Evolutionary conservation across 2,329 filamentous ascomycete genomes (phyloP).

Genomic region (Fonsecaea nubica): DNA sequence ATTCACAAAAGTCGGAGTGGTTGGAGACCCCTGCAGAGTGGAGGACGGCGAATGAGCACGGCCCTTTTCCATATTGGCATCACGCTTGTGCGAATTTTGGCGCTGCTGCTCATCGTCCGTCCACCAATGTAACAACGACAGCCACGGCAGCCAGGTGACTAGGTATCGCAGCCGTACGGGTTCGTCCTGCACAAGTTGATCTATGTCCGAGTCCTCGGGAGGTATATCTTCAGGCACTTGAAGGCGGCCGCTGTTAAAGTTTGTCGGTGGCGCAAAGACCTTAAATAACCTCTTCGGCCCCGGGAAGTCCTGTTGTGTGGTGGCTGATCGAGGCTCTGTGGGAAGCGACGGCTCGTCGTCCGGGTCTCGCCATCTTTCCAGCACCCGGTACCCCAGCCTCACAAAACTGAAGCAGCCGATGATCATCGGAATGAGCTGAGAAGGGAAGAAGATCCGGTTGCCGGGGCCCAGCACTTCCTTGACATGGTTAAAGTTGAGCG

Average conservation of each 20-base stretch:
- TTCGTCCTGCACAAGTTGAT: slow-evolving; percentile 15
- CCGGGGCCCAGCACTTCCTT: slow-evolving; percentile 28
- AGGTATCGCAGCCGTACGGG: slow-evolving; percentile 17
- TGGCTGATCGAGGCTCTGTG: slow-evolving; percentile 1
- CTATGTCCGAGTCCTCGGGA: slow-evolving; percentile 23
- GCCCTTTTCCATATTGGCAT: slow-evolving; percentile 13
- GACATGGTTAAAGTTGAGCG: slow-evolving; percentile 28
- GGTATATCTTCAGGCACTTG: slow-evolving; percentile 16
- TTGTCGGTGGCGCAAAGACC: slow-evolving; percentile 24
- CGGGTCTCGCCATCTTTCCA: slow-evolving; percentile 28
- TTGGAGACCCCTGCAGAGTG: slow-evolving; percentile 18
- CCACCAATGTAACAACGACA: slow-evolving; percentile 28
- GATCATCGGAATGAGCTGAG: slow-evolving; percentile 31
- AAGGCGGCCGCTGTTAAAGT: slow-evolving; percentile 1
- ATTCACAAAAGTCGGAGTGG: slow-evolving; percentile 18
- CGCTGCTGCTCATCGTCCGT: slow-evolving; percentile 17
- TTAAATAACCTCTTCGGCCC: slow-evolving; percentile 20
- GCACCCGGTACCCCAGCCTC: slow-evolving; percentile 24
- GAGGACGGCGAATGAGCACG: slow-evolving; percentile 10
- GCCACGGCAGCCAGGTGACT: slow-evolving; percentile 31
- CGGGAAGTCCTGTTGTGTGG: slow-evolving; percentile 13
- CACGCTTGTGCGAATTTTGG: slow-evolving; percentile 11
- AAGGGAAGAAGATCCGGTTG: slow-evolving; percentile 26
- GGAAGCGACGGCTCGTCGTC: slow-evolving; percentile 30
- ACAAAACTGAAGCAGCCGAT: slow-evolving; percentile 31